A percentile compares a stretch with the other conserved stretches of the same genome.
Conservation (phyloP, 2,329 filamentous ascomycete species). For the Alternaria solani region DNA sequence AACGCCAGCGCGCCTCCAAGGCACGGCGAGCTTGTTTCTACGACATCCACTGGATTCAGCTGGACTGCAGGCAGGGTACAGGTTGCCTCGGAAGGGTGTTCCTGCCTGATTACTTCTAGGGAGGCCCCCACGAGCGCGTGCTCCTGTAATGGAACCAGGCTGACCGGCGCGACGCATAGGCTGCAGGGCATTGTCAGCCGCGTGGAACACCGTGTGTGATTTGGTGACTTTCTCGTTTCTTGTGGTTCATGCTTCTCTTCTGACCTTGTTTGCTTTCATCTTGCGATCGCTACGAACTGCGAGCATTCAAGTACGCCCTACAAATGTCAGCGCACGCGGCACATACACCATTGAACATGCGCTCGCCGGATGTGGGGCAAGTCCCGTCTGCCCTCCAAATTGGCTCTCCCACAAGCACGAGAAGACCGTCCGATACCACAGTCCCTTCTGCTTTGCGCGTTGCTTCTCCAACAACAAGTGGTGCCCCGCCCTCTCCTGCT, state of each 20-base stretch:
- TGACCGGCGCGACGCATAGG: constrained; percentile 24
- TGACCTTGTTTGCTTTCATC: not conserved
- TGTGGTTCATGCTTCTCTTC: not conserved
- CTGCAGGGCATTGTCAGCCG: constrained; percentile 27
- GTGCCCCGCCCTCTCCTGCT: constrained; percentile 18
- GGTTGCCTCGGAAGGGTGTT: not conserved
- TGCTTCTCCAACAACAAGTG: constrained; percentile 38
- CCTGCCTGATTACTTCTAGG: constrained; percentile 1
- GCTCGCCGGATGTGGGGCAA: constrained; percentile 33
- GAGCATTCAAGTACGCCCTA: not conserved
- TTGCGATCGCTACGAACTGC: not conserved
- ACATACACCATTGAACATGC: not conserved
- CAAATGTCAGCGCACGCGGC: not conserved
- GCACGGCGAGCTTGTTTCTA: constrained; percentile 11
- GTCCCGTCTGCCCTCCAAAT: constrained; percentile 43
- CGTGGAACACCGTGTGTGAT: constrained; percentile 7
- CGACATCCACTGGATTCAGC: constrained; percentile 6
- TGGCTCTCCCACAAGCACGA: constrained; percentile 34
- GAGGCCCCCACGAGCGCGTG: constrained; percentile 10
- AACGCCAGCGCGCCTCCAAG: not conserved
- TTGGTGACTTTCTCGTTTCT: not conserved
- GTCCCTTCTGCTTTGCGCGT: constrained; percentile 43
- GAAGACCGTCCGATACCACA: constrained; percentile 27
- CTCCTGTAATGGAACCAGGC: constrained; percentile 23
- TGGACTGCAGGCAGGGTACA: constrained; percentile 2